A percentile compares a stretch with the other conserved stretches of the same genome.
These are phyloP conservation scores for Fomitopsis serialis DNA, from an alignment of 768 basidiomycete genomes.

Conservation along the genomic window DNA sequence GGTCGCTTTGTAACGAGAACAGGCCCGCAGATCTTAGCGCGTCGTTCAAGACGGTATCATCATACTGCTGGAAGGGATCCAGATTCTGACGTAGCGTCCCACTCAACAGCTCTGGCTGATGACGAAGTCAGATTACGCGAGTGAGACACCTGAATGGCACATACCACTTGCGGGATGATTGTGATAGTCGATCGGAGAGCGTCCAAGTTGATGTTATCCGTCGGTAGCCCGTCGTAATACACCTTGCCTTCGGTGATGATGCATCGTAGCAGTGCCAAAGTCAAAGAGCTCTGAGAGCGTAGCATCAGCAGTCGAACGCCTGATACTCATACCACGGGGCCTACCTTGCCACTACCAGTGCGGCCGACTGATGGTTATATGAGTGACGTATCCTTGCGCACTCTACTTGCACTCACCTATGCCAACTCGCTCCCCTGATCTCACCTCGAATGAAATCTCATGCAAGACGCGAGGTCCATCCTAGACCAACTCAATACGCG, in stretches of 20 bases:
- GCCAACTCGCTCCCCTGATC: conserved; percentile 56
- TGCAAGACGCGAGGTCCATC: conserved; percentile 54
- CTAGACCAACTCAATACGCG: conserved; percentile 9
- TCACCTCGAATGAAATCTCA: conserved; percentile 44
- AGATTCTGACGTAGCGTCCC: conserved; percentile 54
- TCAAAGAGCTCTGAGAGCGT: conserved; percentile 39
- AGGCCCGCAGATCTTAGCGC: conserved; percentile 44
- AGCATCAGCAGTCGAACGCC: not conserved
- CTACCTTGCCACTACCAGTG: conserved; percentile 51
- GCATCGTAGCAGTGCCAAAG: conserved; percentile 44
- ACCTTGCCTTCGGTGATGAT: conserved; percentile 45
- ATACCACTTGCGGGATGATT: conserved; percentile 36
- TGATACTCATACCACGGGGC: not conserved
- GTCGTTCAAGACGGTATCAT: conserved; percentile 44
- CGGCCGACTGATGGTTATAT: conserved; percentile 33
- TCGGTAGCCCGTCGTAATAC: conserved; percentile 37
- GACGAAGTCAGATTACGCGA: not conserved
- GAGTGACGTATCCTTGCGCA: not conserved
- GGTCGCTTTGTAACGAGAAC: conserved; percentile 29
- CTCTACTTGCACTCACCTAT: conserved; percentile 26
- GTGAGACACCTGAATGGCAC: conserved; percentile 7
- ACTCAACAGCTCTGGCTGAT: conserved; percentile 44
- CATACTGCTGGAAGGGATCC: conserved; percentile 52
- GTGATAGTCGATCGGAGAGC: conserved; percentile 41
- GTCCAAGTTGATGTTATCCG: conserved; percentile 38